Evolutionary conservation across 2,329 filamentous ascomycete species (phyloP).

Genomic region (Fusarium udum): DNA sequence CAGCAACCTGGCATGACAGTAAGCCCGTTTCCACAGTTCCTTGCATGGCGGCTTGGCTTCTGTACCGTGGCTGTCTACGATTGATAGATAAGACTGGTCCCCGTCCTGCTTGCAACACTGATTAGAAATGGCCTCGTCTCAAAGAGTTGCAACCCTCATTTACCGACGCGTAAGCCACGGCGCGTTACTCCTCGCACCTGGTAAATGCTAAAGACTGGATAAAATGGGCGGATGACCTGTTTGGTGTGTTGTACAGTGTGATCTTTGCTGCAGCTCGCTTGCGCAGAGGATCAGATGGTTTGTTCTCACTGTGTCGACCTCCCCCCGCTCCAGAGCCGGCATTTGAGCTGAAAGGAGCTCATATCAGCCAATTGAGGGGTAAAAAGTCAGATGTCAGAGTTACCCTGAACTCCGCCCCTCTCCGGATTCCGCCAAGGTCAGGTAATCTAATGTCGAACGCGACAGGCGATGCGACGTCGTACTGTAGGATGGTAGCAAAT

Average conservation of each 20-base stretch:
- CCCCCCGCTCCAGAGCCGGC: not conserved
- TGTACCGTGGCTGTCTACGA: not conserved
- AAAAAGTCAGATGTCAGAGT: not conserved
- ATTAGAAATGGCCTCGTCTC: not conserved
- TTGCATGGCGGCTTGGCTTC: not conserved
- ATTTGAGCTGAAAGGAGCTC: not conserved
- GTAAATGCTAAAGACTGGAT: not conserved
- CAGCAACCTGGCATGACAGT: not conserved
- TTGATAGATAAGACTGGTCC: not conserved
- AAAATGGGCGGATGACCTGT: not conserved
- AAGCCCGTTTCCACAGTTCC: not conserved
- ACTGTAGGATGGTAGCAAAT: not conserved
- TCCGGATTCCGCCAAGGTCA: not conserved
- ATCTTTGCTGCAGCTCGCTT: not conserved
- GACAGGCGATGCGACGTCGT: not conserved
- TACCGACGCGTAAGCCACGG: conserved; percentile 16
- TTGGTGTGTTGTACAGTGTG: conserved; percentile 4
- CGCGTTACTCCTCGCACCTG: not conserved
- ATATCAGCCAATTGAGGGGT: not conserved
- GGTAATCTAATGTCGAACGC: not conserved
- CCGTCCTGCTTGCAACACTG: not conserved
- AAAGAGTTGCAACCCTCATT: not conserved
- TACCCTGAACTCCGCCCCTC: not conserved
- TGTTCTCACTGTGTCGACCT: not conserved
- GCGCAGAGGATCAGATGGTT: not conserved